phyloP scores from a whole-genome alignment of 208 protist species.

The Leishmania arabica region DNA sequence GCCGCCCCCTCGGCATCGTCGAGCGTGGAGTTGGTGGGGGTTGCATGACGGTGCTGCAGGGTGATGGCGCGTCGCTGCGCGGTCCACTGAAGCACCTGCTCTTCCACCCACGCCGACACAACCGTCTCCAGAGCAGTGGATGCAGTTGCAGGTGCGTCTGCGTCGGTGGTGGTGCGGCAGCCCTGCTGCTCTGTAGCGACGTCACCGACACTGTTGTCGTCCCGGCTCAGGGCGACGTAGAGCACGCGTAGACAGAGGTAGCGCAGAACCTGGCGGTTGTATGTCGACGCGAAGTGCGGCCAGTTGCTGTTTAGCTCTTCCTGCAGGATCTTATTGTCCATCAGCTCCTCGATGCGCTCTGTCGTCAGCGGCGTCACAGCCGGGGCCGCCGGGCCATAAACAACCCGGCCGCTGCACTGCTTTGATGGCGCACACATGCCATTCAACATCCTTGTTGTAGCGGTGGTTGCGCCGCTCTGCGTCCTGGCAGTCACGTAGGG shows the following conservation, averaged over 20 bases:
- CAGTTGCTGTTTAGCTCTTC: conserved; percentile 28
- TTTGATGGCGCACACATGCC: not conserved
- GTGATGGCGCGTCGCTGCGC: not conserved
- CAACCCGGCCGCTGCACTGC: not conserved
- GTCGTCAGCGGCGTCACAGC: conserved; percentile 8
- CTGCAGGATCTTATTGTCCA: conserved; percentile 21
- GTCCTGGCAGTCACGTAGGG: not conserved
- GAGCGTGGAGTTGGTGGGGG: not conserved
- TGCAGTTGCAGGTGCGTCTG: not conserved
- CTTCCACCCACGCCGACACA: conserved; percentile 23
- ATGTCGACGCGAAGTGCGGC: conserved; percentile 24
- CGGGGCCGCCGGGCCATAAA: not conserved
- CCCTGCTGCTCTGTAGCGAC: not conserved
- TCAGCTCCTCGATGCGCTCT: conserved; percentile 23
- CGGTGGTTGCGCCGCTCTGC: not conserved
- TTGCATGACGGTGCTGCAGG: not conserved
- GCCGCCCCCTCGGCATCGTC: not conserved
- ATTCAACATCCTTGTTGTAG: not conserved
- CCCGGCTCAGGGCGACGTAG: conserved; percentile 3
- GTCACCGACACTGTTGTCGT: not conserved
- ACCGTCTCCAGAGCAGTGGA: conserved; percentile 4
- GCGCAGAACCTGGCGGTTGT: conserved; percentile 28
- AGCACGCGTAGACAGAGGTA: conserved; percentile 29
- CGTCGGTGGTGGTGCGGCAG: not conserved
- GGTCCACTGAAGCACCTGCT: conserved; percentile 20